Evolutionary conservation across 352 stramenopile genomes (phyloP), one percentile per base, ranked within the genome.

Genomic region (Globisporangium apiculatum): DNA sequence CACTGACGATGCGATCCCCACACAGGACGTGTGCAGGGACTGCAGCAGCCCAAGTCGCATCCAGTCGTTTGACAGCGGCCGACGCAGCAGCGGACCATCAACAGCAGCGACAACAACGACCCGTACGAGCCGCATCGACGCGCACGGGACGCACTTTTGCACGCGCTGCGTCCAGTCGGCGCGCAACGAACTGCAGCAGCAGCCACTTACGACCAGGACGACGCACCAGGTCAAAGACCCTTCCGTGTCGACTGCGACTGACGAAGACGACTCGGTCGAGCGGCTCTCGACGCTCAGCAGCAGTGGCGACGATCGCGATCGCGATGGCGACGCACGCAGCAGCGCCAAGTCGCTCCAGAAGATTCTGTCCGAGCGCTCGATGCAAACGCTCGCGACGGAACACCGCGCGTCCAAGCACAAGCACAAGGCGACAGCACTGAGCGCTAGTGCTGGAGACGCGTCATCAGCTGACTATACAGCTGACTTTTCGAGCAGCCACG

Each of bases 11-110:
- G 41, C 41, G 7, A 47, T 7, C 42, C 15, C 11, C 38, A 8
- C 11, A 40, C 51, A 79, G 65, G 79, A 78, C 24, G 86, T 89
- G 61, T 87, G 77, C 64, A 83, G 79, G 37, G 77, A 87, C 52
- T 87, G 77, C 49, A 73, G 83, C 53, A 66, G 79, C 50, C 66
- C 69, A 40, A 83, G 74, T 42, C 78, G 78, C 64, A 69, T 69
- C 8, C 82, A 73, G 48, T 58, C 69, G 45, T 72, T 87, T 42
- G 75, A 86, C 55, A 66, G 65, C 36, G 65, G 75, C 9, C 72
- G 64, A 36, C 65, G 79, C 14, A 60, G 24, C 24, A 31, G 24
- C 24, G 24, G 24, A 31, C 24, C 24, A 31, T 31, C 24, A 31
- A 31, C 24, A 31, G 24, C 24, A 31, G 24, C 73, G 41, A 56